phyloP scores from a whole-genome alignment of 257 asterid genomes.

The Nicotiana knightiana region DNA sequence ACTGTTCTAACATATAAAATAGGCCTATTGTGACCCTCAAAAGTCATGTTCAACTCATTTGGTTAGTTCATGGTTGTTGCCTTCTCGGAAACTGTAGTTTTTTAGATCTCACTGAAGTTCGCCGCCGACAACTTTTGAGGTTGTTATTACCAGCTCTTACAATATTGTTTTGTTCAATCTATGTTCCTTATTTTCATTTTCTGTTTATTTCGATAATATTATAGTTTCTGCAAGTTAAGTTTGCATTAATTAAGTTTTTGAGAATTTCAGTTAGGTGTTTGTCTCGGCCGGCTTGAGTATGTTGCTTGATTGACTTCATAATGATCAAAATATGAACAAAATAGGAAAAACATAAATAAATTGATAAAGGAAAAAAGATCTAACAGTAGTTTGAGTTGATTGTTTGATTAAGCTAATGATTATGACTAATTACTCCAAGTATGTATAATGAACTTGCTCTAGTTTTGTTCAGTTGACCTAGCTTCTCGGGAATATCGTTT shows the following conservation, averaged over 20 bases:
- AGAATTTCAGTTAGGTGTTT: not conserved
- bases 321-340: not conserved
- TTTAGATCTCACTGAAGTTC: constrained; percentile 1
- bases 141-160: not conserved
- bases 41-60: not conserved
- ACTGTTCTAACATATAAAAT: not conserved
- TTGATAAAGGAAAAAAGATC: not conserved
- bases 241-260: not conserved
- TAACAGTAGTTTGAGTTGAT: not conserved
- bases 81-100: not conserved
- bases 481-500: not conserved
- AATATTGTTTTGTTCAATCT: not conserved
- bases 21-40: not conserved
- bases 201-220: not conserved
- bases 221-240: not conserved
- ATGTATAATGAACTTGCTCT: not conserved
- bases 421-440: not conserved
- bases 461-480: not conserved
- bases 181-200: not conserved
- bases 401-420: not conserved
- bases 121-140: constrained; percentile 1
- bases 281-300: not conserved
- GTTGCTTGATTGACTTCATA: not conserved
- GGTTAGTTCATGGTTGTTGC: not conserved
- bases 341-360: not conserved